phyloP scores from a whole-genome alignment of 176 grass and related monocot species.

The Aegilops tauschii region DNA sequence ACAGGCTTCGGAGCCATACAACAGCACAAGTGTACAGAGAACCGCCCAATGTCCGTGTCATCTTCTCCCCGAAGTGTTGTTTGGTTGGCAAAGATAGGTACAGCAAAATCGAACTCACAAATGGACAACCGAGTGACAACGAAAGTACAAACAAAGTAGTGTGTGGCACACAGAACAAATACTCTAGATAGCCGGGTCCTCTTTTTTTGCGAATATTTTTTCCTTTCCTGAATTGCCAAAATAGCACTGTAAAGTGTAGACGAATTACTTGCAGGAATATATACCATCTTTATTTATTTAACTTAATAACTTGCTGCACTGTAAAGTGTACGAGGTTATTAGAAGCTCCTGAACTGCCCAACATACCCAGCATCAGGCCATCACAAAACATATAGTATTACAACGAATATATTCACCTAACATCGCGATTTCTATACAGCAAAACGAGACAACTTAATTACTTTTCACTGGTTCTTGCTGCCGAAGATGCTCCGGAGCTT shows the following conservation, averaged over 20 bases:
- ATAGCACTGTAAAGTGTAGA: neutral
- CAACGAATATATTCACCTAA: constrained; percentile 6
- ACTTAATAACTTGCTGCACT: neutral
- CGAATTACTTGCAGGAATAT: neutral
- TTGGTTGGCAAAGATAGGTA: neutral
- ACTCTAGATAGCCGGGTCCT: neutral
- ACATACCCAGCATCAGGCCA: neutral
- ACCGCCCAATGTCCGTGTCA: neutral
- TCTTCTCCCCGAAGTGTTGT: neutral
- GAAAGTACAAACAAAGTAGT: neutral
- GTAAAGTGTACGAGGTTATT: neutral
- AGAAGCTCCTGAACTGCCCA: neutral
- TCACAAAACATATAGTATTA: neutral
- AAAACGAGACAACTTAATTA: neutral
- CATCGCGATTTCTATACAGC: constrained; percentile 43
- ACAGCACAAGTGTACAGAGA: neutral
- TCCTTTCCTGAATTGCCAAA: neutral
- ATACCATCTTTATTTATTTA: neutral
- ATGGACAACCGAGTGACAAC: neutral
- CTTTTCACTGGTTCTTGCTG: constrained; percentile 40
- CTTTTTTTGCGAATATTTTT: no score
- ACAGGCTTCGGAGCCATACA: neutral
- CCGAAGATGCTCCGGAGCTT: constrained; percentile 64
- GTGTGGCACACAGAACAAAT: neutral
- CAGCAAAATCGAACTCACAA: neutral